Base-by-base conservation (phyloP, 352 stramenopile species). In the Aphanomyces euteiches region DNA sequence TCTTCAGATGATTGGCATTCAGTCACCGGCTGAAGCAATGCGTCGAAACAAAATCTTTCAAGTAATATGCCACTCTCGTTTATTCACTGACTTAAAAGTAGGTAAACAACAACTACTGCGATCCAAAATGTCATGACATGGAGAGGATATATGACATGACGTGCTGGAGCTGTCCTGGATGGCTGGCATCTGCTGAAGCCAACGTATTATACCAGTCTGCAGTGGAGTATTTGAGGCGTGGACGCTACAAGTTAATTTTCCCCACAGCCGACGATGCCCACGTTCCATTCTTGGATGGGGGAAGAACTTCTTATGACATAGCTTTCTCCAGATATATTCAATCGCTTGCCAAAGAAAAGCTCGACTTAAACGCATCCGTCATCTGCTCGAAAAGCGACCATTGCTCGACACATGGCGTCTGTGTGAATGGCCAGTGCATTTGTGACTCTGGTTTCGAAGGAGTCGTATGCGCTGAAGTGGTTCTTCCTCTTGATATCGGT, bases 381-480 rank as follows among this genome's bases (percentile, higher is more conserved):
- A 41, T 79, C 58, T 95, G 87, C 58, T 73, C 90, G 10, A 88
- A 90, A 71, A 83, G 87, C 12, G 82, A 89, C 36, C 80, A 94
- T 70, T 96, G 88, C 76, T 94, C 78, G 61, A 74, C 77, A 50
- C 78, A 92, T 53, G 88, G 88, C 41, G 82, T 92, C 73, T 96
- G 88, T 67, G 77, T 93, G 39, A 94, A 95, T 65, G 85, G 84
- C 28, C 65, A 76, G 66, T 96, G 88, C 72, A 72, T 75, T 6
- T 96, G 88, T 57, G 85, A 93, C 67, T 72, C 58, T 21, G 79
- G 75, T 38, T 96, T 90, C 57, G 85, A 92, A 75, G 88, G 88
- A 12, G 61, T 79, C 7, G 90, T 81, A 56, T 96, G 88, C 76
- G 92, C 93, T n/a, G 67, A 79, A 90, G 15, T 57, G 17, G 10